Base-by-base conservation (phyloP, 768 basidiomycete genomes). In the Suillus variegatus region DNA sequence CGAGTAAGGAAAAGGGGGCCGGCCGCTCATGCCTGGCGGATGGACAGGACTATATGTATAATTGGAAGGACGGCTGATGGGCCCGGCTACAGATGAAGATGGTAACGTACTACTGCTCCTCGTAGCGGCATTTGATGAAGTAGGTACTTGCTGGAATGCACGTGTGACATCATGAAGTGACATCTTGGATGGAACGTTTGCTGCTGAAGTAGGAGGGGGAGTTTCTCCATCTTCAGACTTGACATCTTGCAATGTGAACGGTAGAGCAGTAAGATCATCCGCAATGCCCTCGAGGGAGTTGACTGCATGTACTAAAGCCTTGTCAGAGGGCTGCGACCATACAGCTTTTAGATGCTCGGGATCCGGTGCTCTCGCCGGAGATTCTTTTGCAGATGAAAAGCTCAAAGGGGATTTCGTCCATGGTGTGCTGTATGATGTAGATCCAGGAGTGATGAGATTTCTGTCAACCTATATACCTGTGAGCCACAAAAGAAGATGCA, bases 181-280 rank as follows among this genome's bases (percentile, higher is more conserved):
- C 86, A 93, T 91, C 47, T 91, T 87, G 20, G 89, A 88, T 32
- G 91, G 84, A 16, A 75, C 71, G 3, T 60, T 60, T 28, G 85
- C 81, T 35, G 84, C 78, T 25, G 86, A 80, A 6, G 84, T 80
- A 28, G 90, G 87, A 16, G 91, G 91, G 2, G 92, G 90, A 2
- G 91, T 92, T 74, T 88, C 89, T 22, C 91, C 93, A 69, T 91
- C 92, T 73, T 94, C 93, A 13, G 92, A 91, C 74, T 94, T 94
- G 61, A 93, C 89, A 64, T 95, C 93, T 72, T 91, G 92, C 41
- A 94, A 74, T 6, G 90, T 89, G 76, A 92, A 92, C 13, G 93
- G 92, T 38, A 95, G 80, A 28, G 88, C 82, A 38, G 90, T 89
- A 63, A 93, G 80, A 71, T 95, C 94, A 72, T 94, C 93, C 35